Evolutionary conservation across 768 basidiomycete species (phyloP), one percentile per base, ranked within the genome.

Genomic region (Tylopilus subfusipes): DNA sequence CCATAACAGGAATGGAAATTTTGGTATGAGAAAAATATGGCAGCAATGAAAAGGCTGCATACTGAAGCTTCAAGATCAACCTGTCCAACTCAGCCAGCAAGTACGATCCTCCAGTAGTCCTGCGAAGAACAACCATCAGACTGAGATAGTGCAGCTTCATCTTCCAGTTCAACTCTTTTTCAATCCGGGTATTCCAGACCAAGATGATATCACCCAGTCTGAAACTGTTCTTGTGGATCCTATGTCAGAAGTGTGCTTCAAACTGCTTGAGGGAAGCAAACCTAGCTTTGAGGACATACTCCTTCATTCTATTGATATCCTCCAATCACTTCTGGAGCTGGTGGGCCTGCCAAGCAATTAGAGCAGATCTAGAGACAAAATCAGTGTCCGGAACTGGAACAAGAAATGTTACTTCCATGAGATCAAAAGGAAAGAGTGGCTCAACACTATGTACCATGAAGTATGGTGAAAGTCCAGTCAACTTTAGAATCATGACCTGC

Each of bases 351-450:
- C 42, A 56, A 21, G 31, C 18, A 11, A 56, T 52, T 8, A 36
- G 2, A 46, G 3, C 9, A n/a, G 31, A 3, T 10, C 10, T 10
- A 31, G 5, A 7, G 11, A 11, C 10, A 5, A 31, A 12, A 31
- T 31, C 33, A 14, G 6, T 14, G 4, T 34, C 14, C 3, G 36
- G n/a, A 2, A 19, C 12, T 2, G 0, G 2, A 18, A 24, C 36
- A 14, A 1, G 2, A 31, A 49, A 74, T 0, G 64, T 75, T 0
- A 52, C 52, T 31, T 76, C 68, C 0, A 57, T 16, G 0, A 73
- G 27, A 27, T 74, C 67, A 43, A 71, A 68, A 0, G 67, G 56
- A 19, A 74, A 63, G 0, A 74, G 43, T 0, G 69, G 67, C 14
- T 72, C 62, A 0, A 62, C 30, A 4, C 74, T 67, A 49, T 74